Evolutionary conservation across 108 stramenopile genomes (phyloP).

Genomic region (Schizochytrium sp.): DNA sequence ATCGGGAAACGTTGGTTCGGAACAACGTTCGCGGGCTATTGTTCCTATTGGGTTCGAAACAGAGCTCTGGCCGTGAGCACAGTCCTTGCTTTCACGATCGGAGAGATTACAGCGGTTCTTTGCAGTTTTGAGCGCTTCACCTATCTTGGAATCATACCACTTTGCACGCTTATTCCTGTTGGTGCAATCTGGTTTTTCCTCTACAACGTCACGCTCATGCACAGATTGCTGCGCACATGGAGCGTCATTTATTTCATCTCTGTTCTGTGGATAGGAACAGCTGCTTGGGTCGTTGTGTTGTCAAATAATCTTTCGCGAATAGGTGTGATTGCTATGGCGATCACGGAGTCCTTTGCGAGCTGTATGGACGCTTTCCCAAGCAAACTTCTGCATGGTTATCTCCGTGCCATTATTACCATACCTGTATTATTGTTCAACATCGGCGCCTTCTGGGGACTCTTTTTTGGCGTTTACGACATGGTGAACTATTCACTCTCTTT

Average conservation of each 20-base stretch:
- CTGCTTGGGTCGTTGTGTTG: neutral
- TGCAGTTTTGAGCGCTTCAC: neutral
- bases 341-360: neutral
- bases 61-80: no score
- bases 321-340: neutral
- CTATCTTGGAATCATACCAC: neutral
- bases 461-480: neutral
- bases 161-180: neutral
- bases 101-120: neutral
- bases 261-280: neutral
- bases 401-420: neutral
- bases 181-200: neutral
- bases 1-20: no score
- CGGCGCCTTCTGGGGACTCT: neutral
- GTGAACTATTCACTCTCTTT: neutral
- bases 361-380: neutral
- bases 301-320: neutral
- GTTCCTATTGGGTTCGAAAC: no score
- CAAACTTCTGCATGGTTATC: neutral
- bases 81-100: no score
- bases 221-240: neutral
- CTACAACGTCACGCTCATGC: neutral
- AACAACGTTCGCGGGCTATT: no score
- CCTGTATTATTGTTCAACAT: neutral
- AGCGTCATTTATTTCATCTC: neutral